Base-by-base conservation (phyloP, 495 filamentous ascomycete species). In the Penicillium arizonense region DNA sequence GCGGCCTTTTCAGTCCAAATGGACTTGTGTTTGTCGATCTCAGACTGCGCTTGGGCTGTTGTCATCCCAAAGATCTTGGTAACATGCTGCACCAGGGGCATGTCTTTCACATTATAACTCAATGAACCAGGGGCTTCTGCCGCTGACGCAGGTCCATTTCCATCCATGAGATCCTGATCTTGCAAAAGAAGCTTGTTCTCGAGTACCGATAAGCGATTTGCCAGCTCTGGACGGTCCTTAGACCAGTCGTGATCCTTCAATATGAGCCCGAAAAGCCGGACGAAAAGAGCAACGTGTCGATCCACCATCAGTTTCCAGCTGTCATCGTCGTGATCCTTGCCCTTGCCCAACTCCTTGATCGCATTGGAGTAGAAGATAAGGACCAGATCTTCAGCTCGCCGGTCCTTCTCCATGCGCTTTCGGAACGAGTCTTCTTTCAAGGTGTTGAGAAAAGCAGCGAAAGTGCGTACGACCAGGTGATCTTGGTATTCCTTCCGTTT, bases 121-220 rank as follows among this genome's bases (percentile, higher is more conserved):
- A 94, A 67, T 2, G 92, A 89, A 9, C 89, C 83, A 26, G 87
- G 77, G 7, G 90, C 88, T 65, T 96, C 91, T 26, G 90, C 82
- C 13, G 82, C 82, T 28, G 82, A 79, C 13, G 72, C 59, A 44
- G 80, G 74, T 42, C 81, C 74, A 59, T 76, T 88, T 52, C 67
- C 72, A 63, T 77, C 65, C 47, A 77, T 73, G 23, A 98, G 78
- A 65, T 96, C 91, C 68, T 96, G 89, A 63, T 98, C 94, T 66
- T 97, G 91, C n/a, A 87, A 84, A 55, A 99, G 78, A 35, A 99
- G 82, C 72, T 97, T 97, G 58, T 83, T 92, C 69, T 99, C 95
- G 54, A 99, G 73, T 4, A 86, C 91, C 32, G 81, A 77, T 54
- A 99, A 73, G 56, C 90, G 82, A 56, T 75, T 82, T 57, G 86